These are phyloP conservation scores for Paramecium bursaria DNA, from an alignment of 73 alveolate genomes.

Conservation along the genomic window DNA sequence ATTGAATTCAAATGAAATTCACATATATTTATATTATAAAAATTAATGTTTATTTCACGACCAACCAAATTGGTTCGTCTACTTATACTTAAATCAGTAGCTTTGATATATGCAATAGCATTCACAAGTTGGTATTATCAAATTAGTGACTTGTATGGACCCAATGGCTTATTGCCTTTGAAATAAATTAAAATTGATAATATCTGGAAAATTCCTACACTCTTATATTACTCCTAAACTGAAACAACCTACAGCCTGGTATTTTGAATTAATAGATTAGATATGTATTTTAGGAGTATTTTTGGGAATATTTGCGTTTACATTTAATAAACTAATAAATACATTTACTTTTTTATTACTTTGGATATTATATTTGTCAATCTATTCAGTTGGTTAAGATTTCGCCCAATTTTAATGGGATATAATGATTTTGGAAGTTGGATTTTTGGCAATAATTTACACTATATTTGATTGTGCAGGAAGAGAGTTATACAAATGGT, in stretches of 20 bases:
- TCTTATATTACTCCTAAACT: constrained; percentile 59
- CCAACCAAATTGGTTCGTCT: too few species aligned
- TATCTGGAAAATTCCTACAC: constrained; percentile 59
- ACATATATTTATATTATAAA: too few species aligned
- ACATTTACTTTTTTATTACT: constrained; percentile 66
- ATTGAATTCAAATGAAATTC: too few species aligned
- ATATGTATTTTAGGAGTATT: constrained; percentile 58
- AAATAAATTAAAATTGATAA: neutral
- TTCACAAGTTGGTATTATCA: constrained; percentile 60
- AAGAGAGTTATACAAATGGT: constrained; percentile 82
- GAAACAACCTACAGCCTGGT: neutral
- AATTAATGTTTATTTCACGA: too few species aligned
- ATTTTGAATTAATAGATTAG: neutral
- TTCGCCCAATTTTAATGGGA: constrained; percentile 92
- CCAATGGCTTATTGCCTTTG: constrained; percentile 62
- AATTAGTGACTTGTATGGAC: constrained; percentile 60
- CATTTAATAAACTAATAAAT: constrained; percentile 63
- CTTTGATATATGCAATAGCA: constrained; percentile 59
- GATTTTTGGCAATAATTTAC: constrained; percentile 76
- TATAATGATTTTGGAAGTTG: constrained; percentile 83
- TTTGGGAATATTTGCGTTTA: constrained; percentile 66
- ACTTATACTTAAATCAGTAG: constrained; percentile 34
- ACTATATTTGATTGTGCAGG: constrained; percentile 65
- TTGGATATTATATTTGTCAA: constrained; percentile 75
- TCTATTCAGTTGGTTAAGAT: constrained; percentile 74